Evolutionary conservation across 768 basidiomycete genomes (phyloP).

Genomic region (Suillus occidentalis): DNA sequence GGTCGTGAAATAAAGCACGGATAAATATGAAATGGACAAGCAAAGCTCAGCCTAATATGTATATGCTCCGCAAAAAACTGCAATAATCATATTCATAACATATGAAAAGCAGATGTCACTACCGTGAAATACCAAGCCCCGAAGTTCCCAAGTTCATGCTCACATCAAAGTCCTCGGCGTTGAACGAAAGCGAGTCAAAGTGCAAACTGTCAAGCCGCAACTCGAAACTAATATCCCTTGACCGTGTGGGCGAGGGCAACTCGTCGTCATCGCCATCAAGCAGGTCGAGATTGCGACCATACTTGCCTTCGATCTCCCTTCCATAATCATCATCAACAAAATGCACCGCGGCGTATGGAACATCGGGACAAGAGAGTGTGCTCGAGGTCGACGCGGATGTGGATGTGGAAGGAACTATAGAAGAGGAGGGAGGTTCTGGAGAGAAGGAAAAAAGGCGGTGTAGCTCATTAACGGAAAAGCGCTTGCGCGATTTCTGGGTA

Average conservation of each 20-base stretch:
- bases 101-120: background rate
- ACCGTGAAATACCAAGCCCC: background rate
- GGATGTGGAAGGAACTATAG: slow-evolving; percentile 11
- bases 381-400: slow-evolving; percentile 15
- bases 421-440: slow-evolving; percentile 8
- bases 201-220: slow-evolving; percentile 72
- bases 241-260: slow-evolving; percentile 12
- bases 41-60: background rate
- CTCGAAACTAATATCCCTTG: slow-evolving; percentile 52
- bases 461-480: slow-evolving; percentile 39
- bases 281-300: slow-evolving; percentile 9
- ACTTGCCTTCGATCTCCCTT: slow-evolving; percentile 18
- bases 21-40: background rate
- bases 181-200: slow-evolving; percentile 70
- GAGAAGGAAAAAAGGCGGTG: slow-evolving; percentile 33
- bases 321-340: slow-evolving; percentile 19
- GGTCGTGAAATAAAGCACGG: background rate
- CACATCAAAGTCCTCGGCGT: slow-evolving; percentile 52
- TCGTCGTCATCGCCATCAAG: slow-evolving; percentile 7
- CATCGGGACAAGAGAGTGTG: slow-evolving; percentile 15
- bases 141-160: slow-evolving; percentile 17
- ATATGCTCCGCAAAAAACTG: background rate
- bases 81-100: background rate
- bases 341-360: slow-evolving; percentile 16
- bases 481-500: slow-evolving; percentile 27